Evolutionary conservation across 2,329 filamentous ascomycete genomes (phyloP).

Genomic region (Nothomitra cinnamomea): DNA sequence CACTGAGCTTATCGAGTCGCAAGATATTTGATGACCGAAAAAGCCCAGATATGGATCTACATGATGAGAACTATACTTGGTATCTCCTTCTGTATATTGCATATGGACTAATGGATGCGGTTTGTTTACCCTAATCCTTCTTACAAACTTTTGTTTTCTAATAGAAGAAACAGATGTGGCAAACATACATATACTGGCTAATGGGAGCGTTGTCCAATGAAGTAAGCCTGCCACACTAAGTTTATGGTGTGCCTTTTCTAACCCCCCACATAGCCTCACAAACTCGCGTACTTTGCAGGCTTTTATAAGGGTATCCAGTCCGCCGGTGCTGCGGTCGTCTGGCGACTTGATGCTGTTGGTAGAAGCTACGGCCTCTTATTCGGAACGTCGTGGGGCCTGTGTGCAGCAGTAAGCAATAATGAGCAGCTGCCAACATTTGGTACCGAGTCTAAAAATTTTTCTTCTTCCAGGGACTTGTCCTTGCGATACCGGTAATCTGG

Average conservation of each 20-base stretch:
- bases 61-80: neutral
- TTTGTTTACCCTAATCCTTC: neutral
- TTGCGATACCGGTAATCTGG: conserved; percentile 66
- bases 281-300: conserved; percentile 77
- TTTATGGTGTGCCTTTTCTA: neutral
- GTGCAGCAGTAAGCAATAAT: conserved; percentile 22
- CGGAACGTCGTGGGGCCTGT: conserved; percentile 56
- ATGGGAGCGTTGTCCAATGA: conserved; percentile 93
- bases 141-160: neutral
- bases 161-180: conserved; percentile 42
- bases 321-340: conserved; percentile 64
- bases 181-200: conserved; percentile 86
- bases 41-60: neutral
- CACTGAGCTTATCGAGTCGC: neutral
- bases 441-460: no score
- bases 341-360: conserved; percentile 43
- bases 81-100: neutral
- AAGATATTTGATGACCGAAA: neutral
- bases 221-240: neutral
- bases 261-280: conserved; percentile 37
- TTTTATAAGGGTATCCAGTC: conserved; percentile 86
- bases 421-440: conserved; percentile 18
- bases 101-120: neutral
- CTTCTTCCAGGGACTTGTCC: conserved; percentile 38
- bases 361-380: conserved; percentile 53